A percentile compares a stretch with the other conserved stretches of the same genome.
Evolutionary conservation across 225 moss, liverwort and hornwort genomes (phyloP).

Genomic region (Bryoerythrophyllum caledonicum): DNA sequence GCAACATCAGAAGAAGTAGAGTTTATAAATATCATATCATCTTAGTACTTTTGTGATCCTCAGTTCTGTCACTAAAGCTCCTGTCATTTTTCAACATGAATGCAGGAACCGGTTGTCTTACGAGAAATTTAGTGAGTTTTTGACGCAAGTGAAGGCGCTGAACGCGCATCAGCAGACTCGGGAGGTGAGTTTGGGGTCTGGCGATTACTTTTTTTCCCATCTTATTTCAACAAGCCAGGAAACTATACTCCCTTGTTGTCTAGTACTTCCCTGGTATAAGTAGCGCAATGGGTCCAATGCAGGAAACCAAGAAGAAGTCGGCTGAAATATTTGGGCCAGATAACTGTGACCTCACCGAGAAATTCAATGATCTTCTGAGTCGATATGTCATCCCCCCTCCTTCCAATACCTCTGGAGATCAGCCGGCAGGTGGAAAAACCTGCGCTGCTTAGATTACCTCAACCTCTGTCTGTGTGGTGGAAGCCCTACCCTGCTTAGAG

Average conservation of each 20-base stretch:
- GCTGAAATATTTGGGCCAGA: conserved; percentile 49
- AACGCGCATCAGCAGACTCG: conserved; percentile 46
- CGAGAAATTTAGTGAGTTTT: conserved; percentile 55
- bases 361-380: conserved; percentile 43
- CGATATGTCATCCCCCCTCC: conserved; percentile 43
- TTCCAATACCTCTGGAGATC: conserved; percentile 21
- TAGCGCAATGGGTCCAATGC: conserved; percentile 23
- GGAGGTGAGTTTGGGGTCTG: conserved; percentile 29
- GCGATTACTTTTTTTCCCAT: background rate
- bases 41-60: background rate
- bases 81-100: background rate
- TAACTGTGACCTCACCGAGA: conserved; percentile 51
- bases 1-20: background rate
- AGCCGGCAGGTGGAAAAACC: conserved; percentile 20
- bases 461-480: no score
- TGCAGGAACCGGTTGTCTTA: conserved; percentile 53
- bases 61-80: no score
- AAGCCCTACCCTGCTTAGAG: conserved; percentile 12
- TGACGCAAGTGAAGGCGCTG: conserved; percentile 44
- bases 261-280: background rate
- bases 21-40: background rate
- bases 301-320: conserved; percentile 54
- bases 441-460: background rate
- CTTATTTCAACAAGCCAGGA: conserved; percentile 5
- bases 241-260: background rate